phyloP scores from a whole-genome alignment of 2,329 filamentous ascomycete species.

The Chalara sp. region DNA sequence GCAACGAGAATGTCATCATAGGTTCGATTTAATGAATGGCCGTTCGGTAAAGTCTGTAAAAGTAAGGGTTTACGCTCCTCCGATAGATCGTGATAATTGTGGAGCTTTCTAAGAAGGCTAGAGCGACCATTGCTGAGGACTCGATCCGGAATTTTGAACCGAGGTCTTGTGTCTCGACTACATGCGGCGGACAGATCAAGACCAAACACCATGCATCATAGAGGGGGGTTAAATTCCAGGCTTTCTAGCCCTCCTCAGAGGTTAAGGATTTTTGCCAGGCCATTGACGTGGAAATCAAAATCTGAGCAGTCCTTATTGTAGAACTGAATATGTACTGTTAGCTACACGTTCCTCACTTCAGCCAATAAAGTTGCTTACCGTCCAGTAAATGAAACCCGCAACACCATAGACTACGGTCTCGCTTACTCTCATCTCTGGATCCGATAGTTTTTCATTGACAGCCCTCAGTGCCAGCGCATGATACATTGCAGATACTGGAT shows the following conservation, averaged over 20 bases:
- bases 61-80: no score
- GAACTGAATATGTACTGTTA: not conserved
- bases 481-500: not conserved
- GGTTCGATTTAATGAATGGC: no score
- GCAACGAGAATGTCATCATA: not conserved
- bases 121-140: not conserved
- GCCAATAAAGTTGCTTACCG: not conserved
- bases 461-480: not conserved
- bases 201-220: not conserved
- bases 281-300: not conserved
- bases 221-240: not conserved
- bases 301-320: not conserved
- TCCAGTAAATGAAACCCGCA: not conserved
- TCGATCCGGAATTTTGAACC: slow-evolving; percentile 1
- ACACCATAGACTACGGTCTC: not conserved
- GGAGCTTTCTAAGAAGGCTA: no score
- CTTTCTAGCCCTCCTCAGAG: not conserved
- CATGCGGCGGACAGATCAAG: slow-evolving; percentile 3
- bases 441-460: not conserved
- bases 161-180: slow-evolving; percentile 1
- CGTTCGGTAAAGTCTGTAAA: no score
- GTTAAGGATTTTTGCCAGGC: not conserved
- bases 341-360: no score
- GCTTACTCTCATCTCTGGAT: not conserved
- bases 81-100: no score